A percentile compares a stretch with the other conserved stretches of the same genome.
These are phyloP conservation scores for Chlamydomonas sp. DNA, from an alignment of 139 green algal species.

Conservation along the genomic window DNA sequence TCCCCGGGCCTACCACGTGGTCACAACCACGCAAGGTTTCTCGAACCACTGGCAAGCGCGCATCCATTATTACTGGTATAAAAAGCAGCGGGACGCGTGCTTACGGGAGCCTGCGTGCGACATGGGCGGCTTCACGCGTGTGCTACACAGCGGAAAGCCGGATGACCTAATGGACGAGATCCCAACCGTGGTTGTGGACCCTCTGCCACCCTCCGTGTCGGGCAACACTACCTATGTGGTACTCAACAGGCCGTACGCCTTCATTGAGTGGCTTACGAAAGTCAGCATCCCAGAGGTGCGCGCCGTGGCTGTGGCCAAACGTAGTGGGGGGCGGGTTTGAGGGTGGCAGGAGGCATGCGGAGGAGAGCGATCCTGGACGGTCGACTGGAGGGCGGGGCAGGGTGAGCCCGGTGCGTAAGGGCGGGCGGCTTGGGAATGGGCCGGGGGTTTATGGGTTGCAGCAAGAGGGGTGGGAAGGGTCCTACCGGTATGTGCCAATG, in stretches of 20 bases:
- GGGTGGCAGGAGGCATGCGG: too few relatives aligned
- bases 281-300: slow-evolving; percentile 32
- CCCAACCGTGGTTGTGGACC: slow-evolving; percentile 92
- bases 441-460: too few relatives aligned
- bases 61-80: slow-evolving; percentile 60
- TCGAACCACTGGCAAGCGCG: slow-evolving; percentile 79
- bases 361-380: too few relatives aligned
- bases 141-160: slow-evolving; percentile 77
- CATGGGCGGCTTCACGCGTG: slow-evolving; percentile 34
- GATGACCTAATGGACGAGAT: slow-evolving; percentile 97
- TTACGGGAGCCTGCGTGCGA: slow-evolving; percentile 52
- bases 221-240: slow-evolving; percentile 86
- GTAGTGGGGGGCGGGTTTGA: too few relatives aligned
- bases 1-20: slow-evolving; percentile 73
- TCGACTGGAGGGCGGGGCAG: too few relatives aligned
- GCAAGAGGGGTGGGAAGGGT: too few relatives aligned
- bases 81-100: slow-evolving; percentile 77
- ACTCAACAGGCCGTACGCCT: slow-evolving; percentile 92
- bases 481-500: too few relatives aligned
- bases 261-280: slow-evolving; percentile 84
- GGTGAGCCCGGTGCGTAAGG: too few relatives aligned
- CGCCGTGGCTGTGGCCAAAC: background rate
- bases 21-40: slow-evolving; percentile 80
- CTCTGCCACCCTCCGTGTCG: slow-evolving; percentile 72
- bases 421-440: too few relatives aligned